A percentile compares a stretch with the other conserved stretches of the same genome.
Evolutionary conservation across 169 alveolate species (phyloP).

Genomic region (Plasmodium malariae): DNA sequence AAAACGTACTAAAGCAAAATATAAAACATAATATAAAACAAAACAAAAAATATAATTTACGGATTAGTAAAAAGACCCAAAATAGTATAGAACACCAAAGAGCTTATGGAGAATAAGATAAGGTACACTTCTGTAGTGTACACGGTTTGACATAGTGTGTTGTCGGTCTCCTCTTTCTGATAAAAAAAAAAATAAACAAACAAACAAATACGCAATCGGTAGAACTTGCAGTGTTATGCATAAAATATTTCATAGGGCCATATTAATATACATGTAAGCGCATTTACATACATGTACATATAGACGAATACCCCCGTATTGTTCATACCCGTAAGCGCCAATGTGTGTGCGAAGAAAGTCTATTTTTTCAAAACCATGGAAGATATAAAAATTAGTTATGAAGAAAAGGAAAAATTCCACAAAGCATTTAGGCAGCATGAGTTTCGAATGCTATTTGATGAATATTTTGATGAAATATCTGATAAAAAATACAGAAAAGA

Average conservation of each 20-base stretch:
- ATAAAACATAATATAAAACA: no score
- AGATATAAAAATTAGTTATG: slow-evolving; percentile 53
- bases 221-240: background rate
- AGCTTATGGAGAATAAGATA: background rate
- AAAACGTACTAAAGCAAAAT: no score
- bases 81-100: no score
- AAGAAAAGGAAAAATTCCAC: slow-evolving; percentile 64
- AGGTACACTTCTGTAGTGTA: background rate
- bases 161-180: background rate
- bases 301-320: no score
- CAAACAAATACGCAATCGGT: background rate
- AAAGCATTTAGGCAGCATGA: slow-evolving; percentile 75
- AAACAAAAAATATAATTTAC: no score
- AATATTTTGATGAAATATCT: slow-evolving; percentile 68
- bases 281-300: no score
- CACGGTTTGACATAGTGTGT: background rate
- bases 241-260: no score
- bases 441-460: slow-evolving; percentile 65
- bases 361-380: slow-evolving; percentile 19
- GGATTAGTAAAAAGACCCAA: no score
- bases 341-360: background rate
- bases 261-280: no score
- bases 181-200: background rate
- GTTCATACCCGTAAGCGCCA: background rate
- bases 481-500: slow-evolving; percentile 62